Evolutionary conservation across 176 grass and related monocot genomes (phyloP).

Genomic region (Chloris gayana): DNA sequence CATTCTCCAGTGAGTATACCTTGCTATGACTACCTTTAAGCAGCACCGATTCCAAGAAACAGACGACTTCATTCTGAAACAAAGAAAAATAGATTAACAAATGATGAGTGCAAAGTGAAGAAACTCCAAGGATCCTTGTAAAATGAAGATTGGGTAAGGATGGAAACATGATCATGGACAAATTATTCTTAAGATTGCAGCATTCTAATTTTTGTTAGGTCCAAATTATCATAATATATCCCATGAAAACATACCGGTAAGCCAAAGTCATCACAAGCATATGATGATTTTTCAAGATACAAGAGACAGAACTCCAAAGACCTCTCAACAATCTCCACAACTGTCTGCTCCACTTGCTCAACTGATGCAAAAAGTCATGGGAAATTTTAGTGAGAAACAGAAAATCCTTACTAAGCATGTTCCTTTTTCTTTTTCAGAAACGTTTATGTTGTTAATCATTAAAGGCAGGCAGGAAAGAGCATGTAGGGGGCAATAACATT

Average conservation of each 20-base stretch:
- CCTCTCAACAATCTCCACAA: constrained; percentile 72
- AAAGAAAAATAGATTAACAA: constrained; percentile 39
- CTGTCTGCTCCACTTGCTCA: constrained; percentile 64
- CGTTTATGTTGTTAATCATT: not conserved
- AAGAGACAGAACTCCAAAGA: constrained; percentile 79
- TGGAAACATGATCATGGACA: constrained; percentile 28
- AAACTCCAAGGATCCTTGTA: constrained; percentile 10
- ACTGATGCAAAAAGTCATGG: constrained; percentile 47
- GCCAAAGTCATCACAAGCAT: constrained; percentile 69
- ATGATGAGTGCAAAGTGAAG: constrained; percentile 38
- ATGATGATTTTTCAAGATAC: constrained; percentile 80
- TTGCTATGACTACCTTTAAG: constrained; percentile 51
- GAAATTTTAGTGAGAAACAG: constrained; percentile 41
- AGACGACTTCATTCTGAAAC: constrained; percentile 67
- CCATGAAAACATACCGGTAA: constrained; percentile 58
- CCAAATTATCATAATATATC: constrained; percentile 11
- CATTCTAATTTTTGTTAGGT: constrained; percentile 13
- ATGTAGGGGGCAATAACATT: not conserved
- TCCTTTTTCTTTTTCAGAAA: not conserved
- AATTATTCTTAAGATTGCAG: constrained; percentile 29
- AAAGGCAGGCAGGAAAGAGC: constrained; percentile 1
- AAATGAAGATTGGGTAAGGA: constrained; percentile 31
- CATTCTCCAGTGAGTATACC: constrained; percentile 42
- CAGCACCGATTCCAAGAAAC: constrained; percentile 65
- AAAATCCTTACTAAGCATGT: constrained; percentile 29